Evolutionary conservation across 208 protist species (phyloP), one percentile per base, ranked within the genome.

Genomic region (Leishmania lainsoni): DNA sequence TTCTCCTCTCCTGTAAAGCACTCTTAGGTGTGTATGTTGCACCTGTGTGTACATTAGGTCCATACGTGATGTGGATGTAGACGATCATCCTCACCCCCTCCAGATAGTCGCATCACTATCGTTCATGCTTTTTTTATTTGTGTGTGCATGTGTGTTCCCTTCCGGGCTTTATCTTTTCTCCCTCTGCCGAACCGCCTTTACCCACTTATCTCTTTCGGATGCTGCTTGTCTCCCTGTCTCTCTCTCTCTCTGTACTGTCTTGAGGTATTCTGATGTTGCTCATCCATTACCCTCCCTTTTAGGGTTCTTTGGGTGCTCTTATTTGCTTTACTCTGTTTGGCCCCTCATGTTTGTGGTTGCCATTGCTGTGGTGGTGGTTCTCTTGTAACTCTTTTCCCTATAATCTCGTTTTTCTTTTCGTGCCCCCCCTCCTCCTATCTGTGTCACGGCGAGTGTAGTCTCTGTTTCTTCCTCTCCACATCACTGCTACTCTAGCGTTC

Each of bases 391-490:
- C 17, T 16, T 58, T 78, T 58, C 59, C 52, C 71, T 8, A 49
- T 78, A 56, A 20, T 85, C n/a, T 80, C 65, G 29, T 59, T 79
- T 72, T 74, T 76, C 4, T 59, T 79, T 79, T 20, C 10, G 5
- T 42, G 12, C 35, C 59, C 35, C 68, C n/a, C 32, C 70, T 35
- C n/a, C n/a, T 12, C 39, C 32, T 81, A 1, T 72, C 68, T 3
- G n/a, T 66, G 35, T 35, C 59, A 3, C 29, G n/a, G 59, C 29
- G 59, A 14, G 59, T 8, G 59, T 66, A 66, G 35, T 39, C 16
- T 66, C 8, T 17, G 10, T 35, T 35, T 35, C 59, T 66, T 66
- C 59, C 1, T 66, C n/a, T 22, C 59, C 12, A n/a, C 59, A 35
- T 17, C 17, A 17, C 59, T 17, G 3, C 22, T 17, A 66, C 59